Percentiles rank a stretch among this genome's conserved stretches.
Evolutionary conservation across 1,139 yeast species (phyloP).

Genomic region (Hansenula anomala): DNA sequence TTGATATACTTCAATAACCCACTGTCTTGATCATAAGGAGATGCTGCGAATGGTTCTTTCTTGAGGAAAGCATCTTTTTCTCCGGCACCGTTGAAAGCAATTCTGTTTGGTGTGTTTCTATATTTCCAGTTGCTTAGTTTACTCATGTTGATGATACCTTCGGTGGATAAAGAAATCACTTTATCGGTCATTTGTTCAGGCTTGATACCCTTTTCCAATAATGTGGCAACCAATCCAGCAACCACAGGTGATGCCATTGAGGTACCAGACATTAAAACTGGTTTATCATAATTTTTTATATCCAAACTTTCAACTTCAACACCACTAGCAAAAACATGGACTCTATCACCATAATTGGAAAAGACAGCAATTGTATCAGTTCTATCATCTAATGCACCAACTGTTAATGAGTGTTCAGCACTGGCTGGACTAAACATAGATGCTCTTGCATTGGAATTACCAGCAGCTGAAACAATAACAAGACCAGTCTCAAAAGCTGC

Average conservation of each 20-base stretch:
- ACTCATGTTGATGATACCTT: conserved; percentile 17
- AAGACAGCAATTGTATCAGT: conserved; percentile 65
- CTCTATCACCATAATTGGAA: conserved; percentile 86
- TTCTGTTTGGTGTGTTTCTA: conserved; percentile 37
- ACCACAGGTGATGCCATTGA: conserved; percentile 87
- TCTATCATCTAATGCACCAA: conserved; percentile 80
- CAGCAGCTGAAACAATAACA: conserved; percentile 85
- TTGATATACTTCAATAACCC: not conserved
- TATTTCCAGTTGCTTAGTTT: conserved; percentile 20
- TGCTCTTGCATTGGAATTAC: conserved; percentile 73
- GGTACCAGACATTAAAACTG: conserved; percentile 60
- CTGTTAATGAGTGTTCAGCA: conserved; percentile 65
- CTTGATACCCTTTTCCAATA: conserved; percentile 55
- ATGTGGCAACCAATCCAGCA: conserved; percentile 66
- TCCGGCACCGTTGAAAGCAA: conserved; percentile 33
- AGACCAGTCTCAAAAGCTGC: conserved; percentile 70
- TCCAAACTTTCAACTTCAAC: conserved; percentile 44
- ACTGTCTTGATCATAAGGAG: not conserved
- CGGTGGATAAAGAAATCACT: conserved; percentile 33
- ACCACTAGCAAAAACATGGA: conserved; percentile 80
- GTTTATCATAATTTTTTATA: conserved; percentile 12
- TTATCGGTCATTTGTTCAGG: conserved; percentile 33
- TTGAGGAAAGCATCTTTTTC: not conserved
- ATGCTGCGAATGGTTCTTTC: conserved; percentile 12
- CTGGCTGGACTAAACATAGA: conserved; percentile 81